Conservation (phyloP, 208 protist genomes). For the Leishmania arabica region DNA sequence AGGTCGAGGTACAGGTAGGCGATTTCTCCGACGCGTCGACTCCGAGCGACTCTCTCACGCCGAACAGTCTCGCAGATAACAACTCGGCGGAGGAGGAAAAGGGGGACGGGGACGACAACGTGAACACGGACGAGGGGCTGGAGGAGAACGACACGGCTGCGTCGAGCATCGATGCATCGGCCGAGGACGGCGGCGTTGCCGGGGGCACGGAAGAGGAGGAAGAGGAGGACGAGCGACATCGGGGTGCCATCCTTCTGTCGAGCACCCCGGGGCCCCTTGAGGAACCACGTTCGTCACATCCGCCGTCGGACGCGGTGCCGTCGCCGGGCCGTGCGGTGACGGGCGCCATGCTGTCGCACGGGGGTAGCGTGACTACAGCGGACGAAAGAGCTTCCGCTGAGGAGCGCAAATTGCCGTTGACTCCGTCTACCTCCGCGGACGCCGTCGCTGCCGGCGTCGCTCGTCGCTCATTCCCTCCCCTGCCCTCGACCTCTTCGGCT, state of each 20-base stretch:
- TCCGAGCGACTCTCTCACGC: neutral
- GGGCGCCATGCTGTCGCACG: neutral
- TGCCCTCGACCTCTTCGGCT: neutral
- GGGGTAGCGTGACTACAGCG: neutral
- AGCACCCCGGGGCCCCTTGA: neutral
- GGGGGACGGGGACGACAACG: neutral
- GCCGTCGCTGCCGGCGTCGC: neutral
- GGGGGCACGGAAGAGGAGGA: neutral
- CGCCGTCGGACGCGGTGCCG: neutral
- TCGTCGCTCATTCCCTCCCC: neutral
- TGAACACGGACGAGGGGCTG: constrained; percentile 4
- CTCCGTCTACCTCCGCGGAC: neutral
- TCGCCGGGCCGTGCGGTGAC: neutral
- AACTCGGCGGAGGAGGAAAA: constrained; percentile 1
- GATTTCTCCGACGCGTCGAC: constrained; percentile 20
- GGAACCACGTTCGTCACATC: neutral
- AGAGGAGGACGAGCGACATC: constrained; percentile 16
- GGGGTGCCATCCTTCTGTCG: constrained; percentile 21
- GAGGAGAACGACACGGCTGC: constrained; percentile 1
- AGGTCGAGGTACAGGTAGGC: constrained; percentile 35
- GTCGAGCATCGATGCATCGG: neutral
- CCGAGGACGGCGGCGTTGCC: neutral
- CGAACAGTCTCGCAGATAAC: neutral
- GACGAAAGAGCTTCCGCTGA: neutral
- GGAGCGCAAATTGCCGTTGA: neutral